phyloP scores from a whole-genome alignment of 1,284 basidiomycete species.

The Ceratobasidium theobromae region DNA sequence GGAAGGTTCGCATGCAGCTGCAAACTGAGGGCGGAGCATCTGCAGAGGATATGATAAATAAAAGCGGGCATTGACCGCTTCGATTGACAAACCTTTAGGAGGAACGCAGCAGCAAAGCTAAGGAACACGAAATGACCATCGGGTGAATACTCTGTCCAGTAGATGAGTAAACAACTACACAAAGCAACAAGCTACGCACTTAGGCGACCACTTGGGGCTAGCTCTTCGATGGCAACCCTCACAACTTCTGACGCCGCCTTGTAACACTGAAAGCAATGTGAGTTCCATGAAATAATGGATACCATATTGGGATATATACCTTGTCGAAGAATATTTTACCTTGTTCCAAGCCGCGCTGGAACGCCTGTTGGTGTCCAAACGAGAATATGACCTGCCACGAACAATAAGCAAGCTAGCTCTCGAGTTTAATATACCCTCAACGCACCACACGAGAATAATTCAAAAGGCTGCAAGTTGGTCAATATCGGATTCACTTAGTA shows the following conservation, averaged over 20 bases:
- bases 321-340: conserved; percentile 69
- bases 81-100: conserved; percentile 60
- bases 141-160: conserved; percentile 56
- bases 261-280: conserved; percentile 56
- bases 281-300: neutral
- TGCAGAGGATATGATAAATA: conserved; percentile 41
- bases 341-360: conserved; percentile 60
- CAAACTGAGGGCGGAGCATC: conserved; percentile 74
- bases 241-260: conserved; percentile 70
- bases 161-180: neutral
- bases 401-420: neutral
- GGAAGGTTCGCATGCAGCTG: conserved; percentile 57
- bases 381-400: conserved; percentile 64
- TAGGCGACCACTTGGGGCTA: conserved; percentile 75
- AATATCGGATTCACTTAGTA: conserved; percentile 22
- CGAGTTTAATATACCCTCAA: neutral
- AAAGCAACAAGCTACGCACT: conserved; percentile 42
- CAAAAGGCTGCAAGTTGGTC: conserved; percentile 54
- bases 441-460: conserved; percentile 68
- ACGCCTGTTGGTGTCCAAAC: conserved; percentile 81
- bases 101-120: conserved; percentile 81
- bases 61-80: neutral
- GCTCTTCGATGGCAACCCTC: conserved; percentile 59
- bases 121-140: conserved; percentile 86
- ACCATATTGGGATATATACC: conserved; percentile 45